Evolutionary conservation across 345 rosid species (phyloP), one percentile per base, ranked within the genome.

Genomic region (Linum tenue): DNA sequence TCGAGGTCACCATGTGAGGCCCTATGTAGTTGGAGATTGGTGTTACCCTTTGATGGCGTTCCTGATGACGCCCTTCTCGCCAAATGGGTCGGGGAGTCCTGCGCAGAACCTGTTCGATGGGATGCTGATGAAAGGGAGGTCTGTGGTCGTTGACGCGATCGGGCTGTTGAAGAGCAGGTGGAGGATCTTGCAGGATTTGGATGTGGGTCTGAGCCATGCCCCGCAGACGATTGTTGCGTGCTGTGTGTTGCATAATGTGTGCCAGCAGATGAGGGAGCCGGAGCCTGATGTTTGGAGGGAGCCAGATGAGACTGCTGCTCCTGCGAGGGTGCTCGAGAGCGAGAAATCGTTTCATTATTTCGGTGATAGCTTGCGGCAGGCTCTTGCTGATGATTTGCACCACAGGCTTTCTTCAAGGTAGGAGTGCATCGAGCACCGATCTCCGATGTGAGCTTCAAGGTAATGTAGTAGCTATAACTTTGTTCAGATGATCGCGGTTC

Each of bases 211-310:
- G 7, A 86, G 82, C 74, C 99, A 94, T 62, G 96, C 87, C 2
- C 99, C 99, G 0, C 99, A 94, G 83, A 90, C 99, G 1, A 86
- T 94, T 62, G 99, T 94, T 51, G 99, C 97, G 39, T 94, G 99
- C 60, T 94, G 99, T 64, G 99, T 94, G 66, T 73, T 94, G 92
- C 99, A 94, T 74, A 94, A 94, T 63, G 60, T 94, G 72, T 94
- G 99, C 69, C 99, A 94, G 81, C 84, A 90, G 62, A 95, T 95
- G 0, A 81, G 99, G 78, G 99, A 94, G 73, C 99, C 99, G 0
- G 99, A 94, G 76, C 99, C 99, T 0, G 96, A 83, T 79, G 61
- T 72, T 22, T 83, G 87, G 84, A 88, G 84, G 70, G 97, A 94
- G 67, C 95, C 92, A 0, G 96, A 88, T 56, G 99, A 94, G 81